Percentiles rank a stretch among this genome's conserved stretches.
Evolutionary conservation across 1,284 basidiomycete genomes (phyloP).

Genomic region (Sporisorium exsertum): DNA sequence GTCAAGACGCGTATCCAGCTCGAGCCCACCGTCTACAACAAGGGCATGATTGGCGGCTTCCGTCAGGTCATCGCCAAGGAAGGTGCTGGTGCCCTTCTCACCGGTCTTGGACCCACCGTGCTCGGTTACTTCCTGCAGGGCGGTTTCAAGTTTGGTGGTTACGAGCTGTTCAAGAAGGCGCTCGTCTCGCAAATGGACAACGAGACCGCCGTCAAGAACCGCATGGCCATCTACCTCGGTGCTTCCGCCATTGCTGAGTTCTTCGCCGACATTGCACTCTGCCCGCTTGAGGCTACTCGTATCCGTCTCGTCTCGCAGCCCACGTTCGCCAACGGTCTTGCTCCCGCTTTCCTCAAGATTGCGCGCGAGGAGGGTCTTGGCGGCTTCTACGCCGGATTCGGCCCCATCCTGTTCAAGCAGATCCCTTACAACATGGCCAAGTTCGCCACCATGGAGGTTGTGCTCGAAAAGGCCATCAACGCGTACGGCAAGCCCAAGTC

Average conservation of each 20-base stretch:
- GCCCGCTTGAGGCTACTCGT: conserved; percentile 69
- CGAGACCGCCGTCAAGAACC: conserved; percentile 66
- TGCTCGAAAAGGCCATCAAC: conserved; percentile 72
- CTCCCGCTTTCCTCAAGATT: conserved; percentile 65
- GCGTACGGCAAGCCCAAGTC: conserved; percentile 73
- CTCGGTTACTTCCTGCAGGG: conserved; percentile 69
- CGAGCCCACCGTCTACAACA: conserved; percentile 74
- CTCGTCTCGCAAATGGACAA: conserved; percentile 66
- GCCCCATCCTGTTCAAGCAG: conserved; percentile 69
- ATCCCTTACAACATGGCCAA: conserved; percentile 72
- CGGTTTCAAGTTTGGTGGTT: conserved; percentile 69
- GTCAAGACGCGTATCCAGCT: conserved; percentile 97
- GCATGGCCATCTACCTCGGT: conserved; percentile 67
- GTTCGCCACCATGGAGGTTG: conserved; percentile 70
- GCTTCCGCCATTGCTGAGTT: conserved; percentile 68
- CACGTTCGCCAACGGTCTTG: conserved; percentile 67
- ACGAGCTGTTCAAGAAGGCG: conserved; percentile 69
- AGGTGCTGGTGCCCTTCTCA: conserved; percentile 67
- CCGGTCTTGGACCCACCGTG: conserved; percentile 67
- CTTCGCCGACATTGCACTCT: conserved; percentile 69
- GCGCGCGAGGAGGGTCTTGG: conserved; percentile 66
- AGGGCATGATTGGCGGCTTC: conserved; percentile 69
- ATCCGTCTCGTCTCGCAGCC: conserved; percentile 69
- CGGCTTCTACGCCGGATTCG: conserved; percentile 72
- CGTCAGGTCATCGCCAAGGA: conserved; percentile 66